These are phyloP conservation scores for Rhizopus sp. DNA, from an alignment of 371 early-diverging fungal genomes.

Conservation along the genomic window DNA sequence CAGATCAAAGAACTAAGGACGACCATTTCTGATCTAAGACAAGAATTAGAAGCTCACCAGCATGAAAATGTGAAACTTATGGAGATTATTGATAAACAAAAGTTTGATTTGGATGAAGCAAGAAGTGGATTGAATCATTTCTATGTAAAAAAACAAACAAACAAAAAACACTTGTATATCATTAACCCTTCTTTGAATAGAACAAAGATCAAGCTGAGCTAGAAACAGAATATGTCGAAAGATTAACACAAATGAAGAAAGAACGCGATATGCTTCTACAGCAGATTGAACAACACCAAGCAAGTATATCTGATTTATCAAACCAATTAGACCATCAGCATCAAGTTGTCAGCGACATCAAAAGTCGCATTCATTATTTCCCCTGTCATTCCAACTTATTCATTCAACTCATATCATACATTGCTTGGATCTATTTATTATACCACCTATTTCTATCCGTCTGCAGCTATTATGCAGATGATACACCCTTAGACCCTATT, in stretches of 20 bases:
- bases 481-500: no score
- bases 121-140: constrained; percentile 2
- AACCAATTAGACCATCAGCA: constrained; percentile 1
- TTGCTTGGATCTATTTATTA: neutral
- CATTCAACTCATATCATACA: neutral
- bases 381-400: neutral
- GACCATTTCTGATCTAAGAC: neutral
- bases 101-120: constrained; percentile 35
- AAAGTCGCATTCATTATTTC: neutral
- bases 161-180: neutral
- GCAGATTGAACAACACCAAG: neutral
- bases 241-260: neutral
- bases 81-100: constrained; percentile 30
- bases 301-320: neutral
- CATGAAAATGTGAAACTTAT: constrained; percentile 19
- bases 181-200: neutral
- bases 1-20: constrained; percentile 7
- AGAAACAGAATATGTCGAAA: neutral
- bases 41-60: constrained; percentile 10
- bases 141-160: neutral
- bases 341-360: neutral
- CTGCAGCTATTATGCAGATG: no score
- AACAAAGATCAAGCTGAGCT: neutral
- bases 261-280: neutral
- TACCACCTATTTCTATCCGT: neutral